Conservation (phyloP, 1,139 yeast species). For the Arxiozyma heterogenica region DNA sequence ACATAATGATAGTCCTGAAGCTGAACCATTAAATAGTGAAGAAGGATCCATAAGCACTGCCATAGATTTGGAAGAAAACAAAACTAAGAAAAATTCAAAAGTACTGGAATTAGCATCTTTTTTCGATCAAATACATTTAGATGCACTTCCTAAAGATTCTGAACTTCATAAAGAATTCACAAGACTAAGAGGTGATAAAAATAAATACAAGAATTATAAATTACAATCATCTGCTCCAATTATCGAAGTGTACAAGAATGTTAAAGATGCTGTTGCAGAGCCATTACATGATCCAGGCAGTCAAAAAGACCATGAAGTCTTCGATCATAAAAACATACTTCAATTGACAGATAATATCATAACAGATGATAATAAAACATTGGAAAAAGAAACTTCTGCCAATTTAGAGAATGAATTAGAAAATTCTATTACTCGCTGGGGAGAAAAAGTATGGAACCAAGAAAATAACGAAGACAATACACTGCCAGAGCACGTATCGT, state of each 20-base stretch:
- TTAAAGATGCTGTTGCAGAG: constrained; percentile 73
- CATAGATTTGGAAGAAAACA: neutral
- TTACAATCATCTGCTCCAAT: constrained; percentile 74
- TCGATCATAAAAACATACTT: neutral
- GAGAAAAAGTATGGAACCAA: constrained; percentile 16
- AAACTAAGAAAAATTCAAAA: constrained; percentile 26
- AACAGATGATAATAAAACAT: neutral
- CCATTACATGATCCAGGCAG: constrained; percentile 28
- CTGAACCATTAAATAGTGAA: neutral
- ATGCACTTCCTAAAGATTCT: constrained; percentile 74
- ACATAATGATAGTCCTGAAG: neutral
- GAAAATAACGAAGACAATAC: neutral
- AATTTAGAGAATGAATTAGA: constrained; percentile 26
- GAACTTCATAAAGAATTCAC: constrained; percentile 81
- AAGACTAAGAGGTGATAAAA: constrained; percentile 49
- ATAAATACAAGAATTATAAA: constrained; percentile 65
- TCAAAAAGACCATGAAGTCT: neutral
- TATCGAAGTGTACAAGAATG: constrained; percentile 84
- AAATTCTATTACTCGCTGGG: constrained; percentile 28
- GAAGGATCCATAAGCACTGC: neutral
- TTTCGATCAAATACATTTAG: constrained; percentile 71
- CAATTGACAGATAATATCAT: neutral
- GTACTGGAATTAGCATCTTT: constrained; percentile 60
- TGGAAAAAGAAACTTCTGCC: constrained; percentile 2
- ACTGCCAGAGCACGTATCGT: neutral